Evolutionary conservation across 805 yeast species (phyloP).

Genomic region (Ogataea kodamae): DNA sequence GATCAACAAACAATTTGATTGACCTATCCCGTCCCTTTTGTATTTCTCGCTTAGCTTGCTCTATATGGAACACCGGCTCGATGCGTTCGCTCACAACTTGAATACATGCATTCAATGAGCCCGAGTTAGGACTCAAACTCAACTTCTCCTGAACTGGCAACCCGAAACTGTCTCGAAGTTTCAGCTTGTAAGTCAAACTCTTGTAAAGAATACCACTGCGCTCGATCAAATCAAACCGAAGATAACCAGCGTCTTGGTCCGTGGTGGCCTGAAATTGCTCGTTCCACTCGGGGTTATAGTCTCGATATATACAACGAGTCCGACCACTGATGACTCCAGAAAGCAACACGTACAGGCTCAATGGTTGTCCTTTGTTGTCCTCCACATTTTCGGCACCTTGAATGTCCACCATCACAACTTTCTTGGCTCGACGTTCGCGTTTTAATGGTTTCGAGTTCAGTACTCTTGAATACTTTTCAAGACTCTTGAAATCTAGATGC

Average conservation of each 20-base stretch:
- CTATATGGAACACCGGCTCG: constrained; percentile 79
- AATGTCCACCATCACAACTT: constrained; percentile 24
- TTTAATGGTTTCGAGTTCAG: constrained; percentile 7
- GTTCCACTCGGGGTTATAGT: constrained; percentile 77
- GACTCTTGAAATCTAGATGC: constrained; percentile 12
- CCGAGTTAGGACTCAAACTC: constrained; percentile 37
- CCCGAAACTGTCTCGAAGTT: constrained; percentile 10
- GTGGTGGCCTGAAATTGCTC: constrained; percentile 65
- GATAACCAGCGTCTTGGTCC: constrained; percentile 9
- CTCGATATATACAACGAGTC: constrained; percentile 61
- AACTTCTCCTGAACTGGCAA: constrained; percentile 21
- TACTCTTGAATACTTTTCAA: constrained; percentile 15
- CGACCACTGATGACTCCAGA: constrained; percentile 33
- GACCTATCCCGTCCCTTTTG: constrained; percentile 63
- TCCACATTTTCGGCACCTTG: constrained; percentile 32
- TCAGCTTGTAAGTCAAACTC: constrained; percentile 15
- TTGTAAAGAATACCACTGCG: constrained; percentile 19
- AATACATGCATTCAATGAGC: constrained; percentile 61
- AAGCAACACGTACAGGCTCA: constrained; percentile 24
- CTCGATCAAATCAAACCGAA: constrained; percentile 22
- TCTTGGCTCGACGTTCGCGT: constrained; percentile 8
- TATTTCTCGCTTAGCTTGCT: constrained; percentile 66
- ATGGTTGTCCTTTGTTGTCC: constrained; percentile 28
- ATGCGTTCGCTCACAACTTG: constrained; percentile 76
- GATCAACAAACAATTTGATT: constrained; percentile 65